Evolutionary conservation across 208 protist species (phyloP).

Genomic region (Herpetomonas samuelpessoai): DNA sequence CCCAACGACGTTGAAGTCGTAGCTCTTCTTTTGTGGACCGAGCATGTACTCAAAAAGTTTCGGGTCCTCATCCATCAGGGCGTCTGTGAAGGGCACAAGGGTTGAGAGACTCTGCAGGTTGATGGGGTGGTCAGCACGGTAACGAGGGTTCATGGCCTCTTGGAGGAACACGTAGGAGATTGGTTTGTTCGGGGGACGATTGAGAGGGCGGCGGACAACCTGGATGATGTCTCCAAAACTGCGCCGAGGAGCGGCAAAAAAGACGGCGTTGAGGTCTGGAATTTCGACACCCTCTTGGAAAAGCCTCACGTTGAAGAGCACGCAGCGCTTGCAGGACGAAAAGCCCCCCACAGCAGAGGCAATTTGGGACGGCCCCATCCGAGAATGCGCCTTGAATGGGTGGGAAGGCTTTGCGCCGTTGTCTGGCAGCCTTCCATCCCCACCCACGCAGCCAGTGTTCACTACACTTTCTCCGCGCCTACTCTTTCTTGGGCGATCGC

Average conservation of each 20-base stretch:
- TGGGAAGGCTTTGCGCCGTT: too few relatives aligned
- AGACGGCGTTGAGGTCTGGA: constrained; percentile 75
- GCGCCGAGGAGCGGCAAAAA: constrained; percentile 72
- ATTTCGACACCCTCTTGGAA: constrained; percentile 83
- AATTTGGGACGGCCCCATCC: too few relatives aligned
- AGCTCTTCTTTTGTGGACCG: constrained; percentile 66
- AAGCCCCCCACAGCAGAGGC: too few relatives aligned
- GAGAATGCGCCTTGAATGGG: too few relatives aligned
- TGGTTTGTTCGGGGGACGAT: constrained; percentile 52
- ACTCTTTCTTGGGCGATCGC: too few relatives aligned
- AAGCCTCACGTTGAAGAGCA: constrained; percentile 74
- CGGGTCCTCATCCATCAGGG: constrained; percentile 83
- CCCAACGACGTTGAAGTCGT: constrained; percentile 69
- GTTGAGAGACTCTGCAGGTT: constrained; percentile 73
- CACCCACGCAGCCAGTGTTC: too few relatives aligned
- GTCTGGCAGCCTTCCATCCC: too few relatives aligned
- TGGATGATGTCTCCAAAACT: constrained; percentile 83
- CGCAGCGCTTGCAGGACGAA: constrained; percentile 26
- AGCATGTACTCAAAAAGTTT: constrained; percentile 80
- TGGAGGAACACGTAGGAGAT: constrained; percentile 70
- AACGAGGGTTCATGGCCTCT: constrained; percentile 40
- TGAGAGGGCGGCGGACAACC: constrained; percentile 75
- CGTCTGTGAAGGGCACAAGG: constrained; percentile 75
- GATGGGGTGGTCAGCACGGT: constrained; percentile 49
- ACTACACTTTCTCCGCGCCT: too few relatives aligned